Evolutionary conservation across 495 filamentous ascomycete species (phyloP).

Genomic region (Neurospora sp.): DNA sequence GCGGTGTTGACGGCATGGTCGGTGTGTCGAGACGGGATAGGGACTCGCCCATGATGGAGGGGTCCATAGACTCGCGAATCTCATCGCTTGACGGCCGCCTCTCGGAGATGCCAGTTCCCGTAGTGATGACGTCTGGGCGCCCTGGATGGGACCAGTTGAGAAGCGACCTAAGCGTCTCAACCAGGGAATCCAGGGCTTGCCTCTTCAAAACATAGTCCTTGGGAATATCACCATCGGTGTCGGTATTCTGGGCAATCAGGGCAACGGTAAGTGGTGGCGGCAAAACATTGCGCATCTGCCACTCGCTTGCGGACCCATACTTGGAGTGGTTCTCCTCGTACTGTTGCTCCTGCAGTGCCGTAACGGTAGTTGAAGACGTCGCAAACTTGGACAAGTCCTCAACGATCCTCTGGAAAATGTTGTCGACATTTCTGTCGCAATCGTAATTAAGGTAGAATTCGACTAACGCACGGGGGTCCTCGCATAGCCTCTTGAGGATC

Average conservation of each 20-base stretch:
- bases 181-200: slow-evolving; percentile 75
- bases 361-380: slow-evolving; percentile 64
- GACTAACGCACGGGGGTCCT: slow-evolving; percentile 79
- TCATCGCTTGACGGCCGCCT: slow-evolving; percentile 61
- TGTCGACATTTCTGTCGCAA: slow-evolving; percentile 88
- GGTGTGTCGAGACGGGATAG: slow-evolving; percentile 49
- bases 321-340: slow-evolving; percentile 71
- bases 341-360: slow-evolving; percentile 65
- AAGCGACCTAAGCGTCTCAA: slow-evolving; percentile 78
- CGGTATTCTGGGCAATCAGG: slow-evolving; percentile 49
- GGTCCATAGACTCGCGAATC: slow-evolving; percentile 73
- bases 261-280: slow-evolving; percentile 78
- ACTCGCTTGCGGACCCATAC: slow-evolving; percentile 49
- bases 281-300: slow-evolving; percentile 74
- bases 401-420: slow-evolving; percentile 91
- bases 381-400: slow-evolving; percentile 85
- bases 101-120: slow-evolving; percentile 38
- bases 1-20: slow-evolving; percentile 59
- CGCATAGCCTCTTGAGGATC: slow-evolving; percentile 71
- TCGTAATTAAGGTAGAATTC: slow-evolving; percentile 99
- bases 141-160: slow-evolving; percentile 86
- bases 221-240: slow-evolving; percentile 59
- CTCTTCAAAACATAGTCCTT: slow-evolving; percentile 82
- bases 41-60: slow-evolving; percentile 35
- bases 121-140: slow-evolving; percentile 47